Evolutionary conservation across 495 filamentous ascomycete species (phyloP).

Genomic region (Lindgomyces ingoldianus): DNA sequence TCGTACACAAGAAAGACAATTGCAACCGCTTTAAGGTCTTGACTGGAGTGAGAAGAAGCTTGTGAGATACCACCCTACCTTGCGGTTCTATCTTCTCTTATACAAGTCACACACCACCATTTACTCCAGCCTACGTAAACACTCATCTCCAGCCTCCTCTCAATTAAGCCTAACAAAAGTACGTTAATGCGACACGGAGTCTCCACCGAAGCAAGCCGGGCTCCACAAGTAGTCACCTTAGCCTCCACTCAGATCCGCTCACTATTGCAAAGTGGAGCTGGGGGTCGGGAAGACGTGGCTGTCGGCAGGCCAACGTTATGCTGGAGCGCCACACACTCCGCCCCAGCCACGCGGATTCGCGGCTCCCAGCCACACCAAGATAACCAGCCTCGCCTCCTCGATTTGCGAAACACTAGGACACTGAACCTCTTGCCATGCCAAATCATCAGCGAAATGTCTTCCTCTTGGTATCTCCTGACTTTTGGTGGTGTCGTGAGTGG

Average conservation of each 20-base stretch:
- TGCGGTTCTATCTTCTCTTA: background rate
- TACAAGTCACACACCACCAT: background rate
- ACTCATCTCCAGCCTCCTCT: background rate
- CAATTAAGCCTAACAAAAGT: background rate
- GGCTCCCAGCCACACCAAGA: background rate
- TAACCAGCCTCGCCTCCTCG: too few species aligned
- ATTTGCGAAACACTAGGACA: too few species aligned
- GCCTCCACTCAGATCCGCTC: background rate
- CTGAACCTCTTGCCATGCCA: too few species aligned
- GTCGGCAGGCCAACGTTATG: background rate
- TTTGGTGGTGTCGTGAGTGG: too few species aligned
- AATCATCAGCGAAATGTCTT: too few species aligned
- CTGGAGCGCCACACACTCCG: too few species aligned
- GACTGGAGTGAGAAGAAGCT: background rate
- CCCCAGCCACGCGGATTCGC: background rate
- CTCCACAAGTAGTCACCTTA: background rate
- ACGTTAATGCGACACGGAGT: background rate
- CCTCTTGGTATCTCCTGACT: too few species aligned
- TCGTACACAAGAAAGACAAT: background rate
- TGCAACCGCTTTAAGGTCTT: background rate
- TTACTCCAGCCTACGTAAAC: background rate
- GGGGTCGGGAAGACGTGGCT: background rate
- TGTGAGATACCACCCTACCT: conserved; percentile 1
- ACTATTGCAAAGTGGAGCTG: background rate
- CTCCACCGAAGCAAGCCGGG: background rate